These are phyloP conservation scores for Colletotrichum euphorbiae DNA, from an alignment of 2,329 filamentous ascomycete genomes.

Conservation along the genomic window DNA sequence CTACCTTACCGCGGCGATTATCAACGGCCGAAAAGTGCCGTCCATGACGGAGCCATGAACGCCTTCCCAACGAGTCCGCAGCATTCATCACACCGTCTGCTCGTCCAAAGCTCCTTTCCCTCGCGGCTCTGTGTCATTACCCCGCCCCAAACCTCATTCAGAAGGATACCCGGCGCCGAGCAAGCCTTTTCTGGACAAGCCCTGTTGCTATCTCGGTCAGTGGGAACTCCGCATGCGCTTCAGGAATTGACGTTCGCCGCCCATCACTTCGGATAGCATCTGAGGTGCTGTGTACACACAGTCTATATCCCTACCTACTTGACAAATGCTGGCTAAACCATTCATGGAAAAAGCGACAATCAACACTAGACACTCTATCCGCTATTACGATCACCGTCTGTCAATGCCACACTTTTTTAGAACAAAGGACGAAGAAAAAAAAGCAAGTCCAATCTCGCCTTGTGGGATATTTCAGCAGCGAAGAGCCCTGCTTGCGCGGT, in stretches of 20 bases:
- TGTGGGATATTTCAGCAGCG: constrained; percentile 12
- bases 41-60: constrained; percentile 19
- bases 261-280: neutral
- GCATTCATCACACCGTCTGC: constrained; percentile 30
- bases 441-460: constrained; percentile 17
- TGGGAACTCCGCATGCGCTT: constrained; percentile 4
- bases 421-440: constrained; percentile 4
- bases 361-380: neutral
- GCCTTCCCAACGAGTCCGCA: neutral
- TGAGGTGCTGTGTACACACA: too few species aligned
- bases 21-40: constrained; percentile 2
- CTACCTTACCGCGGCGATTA: neutral
- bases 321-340: neutral
- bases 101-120: constrained; percentile 10
- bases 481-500: neutral
- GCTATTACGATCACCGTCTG: constrained; percentile 9
- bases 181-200: constrained; percentile 22
- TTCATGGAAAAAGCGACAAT: neutral
- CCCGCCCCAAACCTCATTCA: constrained; percentile 33
- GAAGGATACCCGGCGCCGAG: constrained; percentile 8
- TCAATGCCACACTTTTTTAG: neutral
- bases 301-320: too few species aligned
- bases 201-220: constrained; percentile 12
- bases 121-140: constrained; percentile 33
- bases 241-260: constrained; percentile 7